Base-by-base conservation (phyloP, 139 green algal species). In the Zygnema cylindricum region DNA sequence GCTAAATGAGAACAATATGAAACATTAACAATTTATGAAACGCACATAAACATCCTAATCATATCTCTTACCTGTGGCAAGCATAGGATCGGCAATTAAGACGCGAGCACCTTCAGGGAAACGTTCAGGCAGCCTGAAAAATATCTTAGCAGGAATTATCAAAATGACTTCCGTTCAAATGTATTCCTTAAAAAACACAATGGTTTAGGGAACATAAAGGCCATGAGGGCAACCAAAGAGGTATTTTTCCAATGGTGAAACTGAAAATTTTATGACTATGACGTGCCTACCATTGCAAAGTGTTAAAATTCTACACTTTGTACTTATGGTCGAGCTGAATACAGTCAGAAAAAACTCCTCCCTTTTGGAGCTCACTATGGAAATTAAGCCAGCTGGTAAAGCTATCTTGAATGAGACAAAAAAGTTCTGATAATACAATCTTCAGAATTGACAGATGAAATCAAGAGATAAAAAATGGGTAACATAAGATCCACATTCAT, bases 61-160 rank as follows among this genome's bases (percentile, higher is more conserved):
- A 54, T 16, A 11, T 23, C 2, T 49, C 81, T 2, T 2, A 86
- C 81, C 96, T 54, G 96, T 99, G 16, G 96, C 96, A 25, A 99
- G 94, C 96, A 98, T 98, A 41, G 94, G 90, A 86, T 99, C 96
- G 1, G 91, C 88, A 2, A 99, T 85, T 0, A 99, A 84, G 1
- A 99, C 92, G 0, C 92, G 79, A 82, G 97, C 95, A 33, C 98
- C 95, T 0, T 82, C 2, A 0, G 76, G 69, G 39, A 98, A 95
- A 1, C 33, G 88, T 0, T 81, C 84, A 3, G 96, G 96, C 41
- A 99, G 95, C 93, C 84, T 89, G 43, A 41, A 79, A 7, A 32
- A 21, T 42, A 11, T 2, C 23, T 76, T 22, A 73, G 30, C 57
- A 25, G 57, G 30, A 73, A n/a, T n/a, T n/a, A n/a, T n/a, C n/a